A percentile compares a stretch with the other conserved stretches of the same genome.
These are phyloP conservation scores for Hypoxylon rickii DNA, from an alignment of 495 filamentous ascomycete genomes.

Conservation along the genomic window DNA sequence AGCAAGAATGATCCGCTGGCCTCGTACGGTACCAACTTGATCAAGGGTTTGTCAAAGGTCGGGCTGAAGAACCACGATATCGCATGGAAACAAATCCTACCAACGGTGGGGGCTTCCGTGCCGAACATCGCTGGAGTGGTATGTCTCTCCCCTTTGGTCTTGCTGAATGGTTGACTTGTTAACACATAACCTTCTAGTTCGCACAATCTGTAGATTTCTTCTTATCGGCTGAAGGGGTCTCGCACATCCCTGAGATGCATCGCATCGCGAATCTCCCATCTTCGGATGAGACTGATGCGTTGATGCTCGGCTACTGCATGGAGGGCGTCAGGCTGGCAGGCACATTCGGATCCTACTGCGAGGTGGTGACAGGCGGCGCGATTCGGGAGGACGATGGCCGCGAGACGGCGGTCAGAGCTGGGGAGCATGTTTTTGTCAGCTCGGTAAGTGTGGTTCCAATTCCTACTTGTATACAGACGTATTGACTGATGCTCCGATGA, in stretches of 20 bases:
- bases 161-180: not conserved
- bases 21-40: slow-evolving; percentile 70
- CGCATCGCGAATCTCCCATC: slow-evolving; percentile 49
- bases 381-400: slow-evolving; percentile 58
- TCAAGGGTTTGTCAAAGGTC: slow-evolving; percentile 69
- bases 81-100: slow-evolving; percentile 72
- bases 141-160: slow-evolving; percentile 15
- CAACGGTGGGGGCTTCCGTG: slow-evolving; percentile 51
- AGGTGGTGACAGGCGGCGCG: slow-evolving; percentile 49
- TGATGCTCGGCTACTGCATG: slow-evolving; percentile 57
- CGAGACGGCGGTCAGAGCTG: slow-evolving; percentile 45
- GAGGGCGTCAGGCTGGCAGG: slow-evolving; percentile 57
- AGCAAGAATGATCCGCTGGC: slow-evolving; percentile 60
- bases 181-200: slow-evolving; percentile 47
- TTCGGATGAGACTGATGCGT: slow-evolving; percentile 39
- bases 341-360: slow-evolving; percentile 56
- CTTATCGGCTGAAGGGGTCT: slow-evolving; percentile 57
- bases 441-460: slow-evolving; percentile 51
- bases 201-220: slow-evolving; percentile 83
- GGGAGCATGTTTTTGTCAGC: slow-evolving; percentile 52
- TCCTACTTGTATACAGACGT: slow-evolving; percentile 51
- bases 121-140: slow-evolving; percentile 72
- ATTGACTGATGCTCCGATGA: slow-evolving; percentile 56
- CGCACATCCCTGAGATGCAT: slow-evolving; percentile 63
- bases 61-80: slow-evolving; percentile 69